Conservation (phyloP, 371 early-diverging fungal genomes). For the Mortierella sp. region DNA sequence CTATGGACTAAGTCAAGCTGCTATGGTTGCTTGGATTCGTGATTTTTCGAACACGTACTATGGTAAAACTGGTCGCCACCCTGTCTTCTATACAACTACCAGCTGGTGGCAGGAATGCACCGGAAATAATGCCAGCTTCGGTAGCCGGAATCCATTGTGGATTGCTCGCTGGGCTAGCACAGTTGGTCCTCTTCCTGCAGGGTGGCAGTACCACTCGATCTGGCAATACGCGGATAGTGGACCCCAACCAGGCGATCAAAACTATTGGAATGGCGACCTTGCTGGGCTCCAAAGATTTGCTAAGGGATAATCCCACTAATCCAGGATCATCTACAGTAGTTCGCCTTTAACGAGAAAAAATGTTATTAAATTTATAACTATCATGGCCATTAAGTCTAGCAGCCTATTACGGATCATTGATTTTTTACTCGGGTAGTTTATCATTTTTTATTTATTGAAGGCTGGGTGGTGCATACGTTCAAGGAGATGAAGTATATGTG, state of each 20-base stretch:
- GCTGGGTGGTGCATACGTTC: too few species aligned
- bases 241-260: slow-evolving; percentile 23
- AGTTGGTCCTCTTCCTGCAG: slow-evolving; percentile 29
- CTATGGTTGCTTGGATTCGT: slow-evolving; percentile 35
- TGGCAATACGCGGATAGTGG: slow-evolving; percentile 42
- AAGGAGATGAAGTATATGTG: too few species aligned
- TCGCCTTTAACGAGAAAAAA: too few species aligned
- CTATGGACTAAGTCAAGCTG: slow-evolving; percentile 33
- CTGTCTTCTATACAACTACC: slow-evolving; percentile 49
- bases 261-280: slow-evolving; percentile 27
- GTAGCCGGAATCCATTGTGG: slow-evolving; percentile 40
- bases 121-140: slow-evolving; percentile 34
- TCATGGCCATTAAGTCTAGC: too few species aligned
- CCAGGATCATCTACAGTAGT: too few species aligned
- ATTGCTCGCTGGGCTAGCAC: slow-evolving; percentile 28
- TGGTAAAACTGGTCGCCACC: slow-evolving; percentile 21
- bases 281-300: slow-evolving; percentile 25
- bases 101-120: slow-evolving; percentile 42
- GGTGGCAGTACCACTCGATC: slow-evolving; percentile 25
- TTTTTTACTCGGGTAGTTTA: too few species aligned
- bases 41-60: slow-evolving; percentile 45
- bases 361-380: too few species aligned
- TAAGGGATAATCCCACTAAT: too few species aligned
- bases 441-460: too few species aligned
- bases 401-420: too few species aligned